These are phyloP conservation scores for Pseudonitzschia delicatissima DNA, from an alignment of 108 stramenopile genomes.

Conservation along the genomic window DNA sequence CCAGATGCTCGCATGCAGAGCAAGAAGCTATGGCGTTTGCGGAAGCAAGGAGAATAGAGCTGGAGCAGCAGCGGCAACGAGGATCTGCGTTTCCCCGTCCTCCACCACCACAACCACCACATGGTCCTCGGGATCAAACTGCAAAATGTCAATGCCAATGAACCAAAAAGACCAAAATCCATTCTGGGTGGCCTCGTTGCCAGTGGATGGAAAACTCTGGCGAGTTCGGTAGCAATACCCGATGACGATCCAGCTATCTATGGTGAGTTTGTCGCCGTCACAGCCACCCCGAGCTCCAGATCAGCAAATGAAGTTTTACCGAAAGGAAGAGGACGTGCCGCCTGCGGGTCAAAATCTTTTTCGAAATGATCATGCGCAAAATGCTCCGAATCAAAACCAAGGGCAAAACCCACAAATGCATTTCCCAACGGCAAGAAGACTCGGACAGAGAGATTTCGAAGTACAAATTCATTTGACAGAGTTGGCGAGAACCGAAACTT, in stretches of 20 bases:
- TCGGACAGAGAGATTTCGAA: too few relatives aligned
- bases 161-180: conserved; percentile 46
- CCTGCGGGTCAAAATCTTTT: neutral
- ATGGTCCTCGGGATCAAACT: neutral
- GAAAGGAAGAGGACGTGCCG: conserved; percentile 14
- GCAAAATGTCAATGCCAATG: neutral
- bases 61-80: conserved; percentile 13
- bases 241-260: conserved; percentile 48
- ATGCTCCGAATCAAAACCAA: neutral
- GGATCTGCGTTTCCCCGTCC: conserved; percentile 5
- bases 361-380: neutral
- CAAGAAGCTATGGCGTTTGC: conserved; percentile 16
- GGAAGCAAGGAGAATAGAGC: conserved; percentile 9
- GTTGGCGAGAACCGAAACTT: too few relatives aligned
- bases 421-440: too few relatives aligned
- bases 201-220: conserved; percentile 59
- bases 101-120: neutral
- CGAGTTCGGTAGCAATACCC: conserved; percentile 61
- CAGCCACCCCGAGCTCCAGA: neutral
- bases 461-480: too few relatives aligned
- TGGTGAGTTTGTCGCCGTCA: conserved; percentile 9
- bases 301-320: conserved; percentile 3
- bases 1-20: conserved; percentile 16
- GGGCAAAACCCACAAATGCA: too few relatives aligned
- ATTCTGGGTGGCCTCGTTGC: conserved; percentile 74